Conservation (phyloP, 2,329 filamentous ascomycete genomes). For the Colletotrichum sp. region DNA sequence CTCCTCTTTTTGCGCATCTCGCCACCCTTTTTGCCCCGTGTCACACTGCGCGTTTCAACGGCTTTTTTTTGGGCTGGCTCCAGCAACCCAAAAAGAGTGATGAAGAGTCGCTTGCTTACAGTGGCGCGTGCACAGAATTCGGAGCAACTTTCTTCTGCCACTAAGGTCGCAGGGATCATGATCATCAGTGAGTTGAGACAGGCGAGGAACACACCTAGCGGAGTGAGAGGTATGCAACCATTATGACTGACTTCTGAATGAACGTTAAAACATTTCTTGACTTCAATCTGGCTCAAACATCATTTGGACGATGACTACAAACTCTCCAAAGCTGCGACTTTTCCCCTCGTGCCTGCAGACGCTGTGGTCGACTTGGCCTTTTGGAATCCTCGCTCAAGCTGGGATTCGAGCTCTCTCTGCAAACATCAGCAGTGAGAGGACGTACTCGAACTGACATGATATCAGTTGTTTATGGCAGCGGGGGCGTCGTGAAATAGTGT, state of each 20-base stretch:
- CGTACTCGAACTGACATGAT: not conserved
- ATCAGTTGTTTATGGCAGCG: not conserved
- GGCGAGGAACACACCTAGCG: not conserved
- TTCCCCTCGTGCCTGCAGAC: not conserved
- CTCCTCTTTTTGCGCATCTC: not conserved
- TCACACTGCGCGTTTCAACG: not conserved
- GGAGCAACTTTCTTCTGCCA: constrained; percentile 21
- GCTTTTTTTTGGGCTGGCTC: not conserved
- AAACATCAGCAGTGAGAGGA: not conserved
- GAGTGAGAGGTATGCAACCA: not conserved
- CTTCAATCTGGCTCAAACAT: not conserved
- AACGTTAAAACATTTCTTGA: not conserved
- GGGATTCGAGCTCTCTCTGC: not conserved
- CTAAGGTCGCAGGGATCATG: not conserved
- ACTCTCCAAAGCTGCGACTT: not conserved
- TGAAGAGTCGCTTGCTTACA: too few species aligned
- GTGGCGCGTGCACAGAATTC: not conserved
- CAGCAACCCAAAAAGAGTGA: not conserved
- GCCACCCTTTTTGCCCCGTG: not conserved
- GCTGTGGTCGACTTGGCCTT: not conserved
- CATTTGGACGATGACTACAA: not conserved
- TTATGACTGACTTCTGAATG: not conserved
- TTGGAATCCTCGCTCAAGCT: not conserved
- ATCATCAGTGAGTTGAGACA: not conserved
- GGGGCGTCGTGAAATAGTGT: not conserved